These are phyloP conservation scores for Ceratobasidium sp. DNA, from an alignment of 1,284 basidiomycete species.

Conservation along the genomic window DNA sequence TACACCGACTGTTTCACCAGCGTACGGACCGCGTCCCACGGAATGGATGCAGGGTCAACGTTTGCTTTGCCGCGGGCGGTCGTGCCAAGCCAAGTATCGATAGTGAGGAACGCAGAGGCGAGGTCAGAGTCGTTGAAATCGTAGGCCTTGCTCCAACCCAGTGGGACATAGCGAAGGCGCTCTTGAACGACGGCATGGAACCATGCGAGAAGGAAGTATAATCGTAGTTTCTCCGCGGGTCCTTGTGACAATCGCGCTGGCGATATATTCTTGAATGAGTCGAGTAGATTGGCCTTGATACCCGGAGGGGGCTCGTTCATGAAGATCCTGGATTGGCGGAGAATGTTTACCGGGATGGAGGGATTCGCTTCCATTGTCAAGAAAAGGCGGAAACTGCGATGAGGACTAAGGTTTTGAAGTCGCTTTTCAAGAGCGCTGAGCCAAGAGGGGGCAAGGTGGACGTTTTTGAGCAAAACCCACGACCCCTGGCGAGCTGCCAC, in stretches of 20 bases:
- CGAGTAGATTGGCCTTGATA: slow-evolving; percentile 91
- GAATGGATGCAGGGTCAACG: slow-evolving; percentile 86
- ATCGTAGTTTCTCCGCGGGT: slow-evolving; percentile 86
- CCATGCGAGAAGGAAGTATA: slow-evolving; percentile 97
- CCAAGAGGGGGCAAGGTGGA: slow-evolving; percentile 93
- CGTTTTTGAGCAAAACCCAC: slow-evolving; percentile 96
- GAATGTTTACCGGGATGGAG: slow-evolving; percentile 91
- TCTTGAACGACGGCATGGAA: slow-evolving; percentile 97
- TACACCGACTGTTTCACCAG: slow-evolving; percentile 95
- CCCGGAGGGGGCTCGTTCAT: slow-evolving; percentile 99
- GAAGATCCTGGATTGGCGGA: slow-evolving; percentile 91
- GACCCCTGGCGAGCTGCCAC: slow-evolving; percentile 87
- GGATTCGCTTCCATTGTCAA: slow-evolving; percentile 95
- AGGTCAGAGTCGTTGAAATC: slow-evolving; percentile 99
- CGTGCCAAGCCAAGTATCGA: slow-evolving; percentile 84
- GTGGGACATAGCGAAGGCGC: slow-evolving; percentile 89
- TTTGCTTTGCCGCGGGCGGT: slow-evolving; percentile 88
- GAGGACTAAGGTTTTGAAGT: slow-evolving; percentile 87
- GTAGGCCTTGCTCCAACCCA: slow-evolving; percentile 95
- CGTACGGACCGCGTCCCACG: slow-evolving; percentile 90
- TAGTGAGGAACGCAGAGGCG: slow-evolving; percentile 88
- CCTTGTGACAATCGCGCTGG: slow-evolving; percentile 75
- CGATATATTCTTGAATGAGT: slow-evolving; percentile 83
- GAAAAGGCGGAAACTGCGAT: slow-evolving; percentile 92
- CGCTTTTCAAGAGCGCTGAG: slow-evolving; percentile 95